These are phyloP conservation scores for Tulasnella sp. DNA, from an alignment of 768 basidiomycete species.

Conservation along the genomic window DNA sequence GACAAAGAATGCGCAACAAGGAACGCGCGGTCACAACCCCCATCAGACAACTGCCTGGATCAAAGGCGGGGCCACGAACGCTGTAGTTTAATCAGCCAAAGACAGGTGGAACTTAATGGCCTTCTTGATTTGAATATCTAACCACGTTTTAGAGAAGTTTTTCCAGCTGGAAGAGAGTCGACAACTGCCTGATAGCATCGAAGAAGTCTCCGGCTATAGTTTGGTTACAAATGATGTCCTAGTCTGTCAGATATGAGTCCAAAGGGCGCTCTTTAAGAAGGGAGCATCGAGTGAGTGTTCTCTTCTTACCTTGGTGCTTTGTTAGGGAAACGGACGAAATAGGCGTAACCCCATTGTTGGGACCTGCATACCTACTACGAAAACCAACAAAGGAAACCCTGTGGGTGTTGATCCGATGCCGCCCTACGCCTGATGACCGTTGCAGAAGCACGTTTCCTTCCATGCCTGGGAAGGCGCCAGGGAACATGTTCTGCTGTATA, in stretches of 20 bases:
- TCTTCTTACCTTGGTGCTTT: not conserved
- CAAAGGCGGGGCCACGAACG: not conserved
- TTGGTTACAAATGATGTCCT: not conserved
- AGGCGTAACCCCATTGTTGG: not conserved
- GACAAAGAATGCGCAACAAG: not conserved
- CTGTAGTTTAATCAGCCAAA: not conserved
- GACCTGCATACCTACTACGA: not conserved
- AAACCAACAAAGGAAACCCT: not conserved
- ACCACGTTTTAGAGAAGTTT: not conserved
- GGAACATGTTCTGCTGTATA: not conserved
- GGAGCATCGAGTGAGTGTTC: not conserved
- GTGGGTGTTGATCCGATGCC: not conserved
- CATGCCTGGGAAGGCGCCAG: not conserved
- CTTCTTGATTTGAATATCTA: constrained; percentile 4
- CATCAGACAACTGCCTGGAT: not conserved
- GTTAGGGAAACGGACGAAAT: not conserved
- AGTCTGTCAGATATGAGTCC: not conserved
- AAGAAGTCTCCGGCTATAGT: not conserved
- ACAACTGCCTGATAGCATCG: not conserved
- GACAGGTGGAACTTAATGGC: not conserved
- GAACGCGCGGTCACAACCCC: not conserved
- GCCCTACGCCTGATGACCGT: not conserved
- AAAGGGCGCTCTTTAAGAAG: not conserved
- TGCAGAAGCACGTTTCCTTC: not conserved
- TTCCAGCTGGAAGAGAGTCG: not conserved